Base-by-base conservation (phyloP, 192 early-diverging fungal genomes). In the Pilobolus umbonatus region DNA sequence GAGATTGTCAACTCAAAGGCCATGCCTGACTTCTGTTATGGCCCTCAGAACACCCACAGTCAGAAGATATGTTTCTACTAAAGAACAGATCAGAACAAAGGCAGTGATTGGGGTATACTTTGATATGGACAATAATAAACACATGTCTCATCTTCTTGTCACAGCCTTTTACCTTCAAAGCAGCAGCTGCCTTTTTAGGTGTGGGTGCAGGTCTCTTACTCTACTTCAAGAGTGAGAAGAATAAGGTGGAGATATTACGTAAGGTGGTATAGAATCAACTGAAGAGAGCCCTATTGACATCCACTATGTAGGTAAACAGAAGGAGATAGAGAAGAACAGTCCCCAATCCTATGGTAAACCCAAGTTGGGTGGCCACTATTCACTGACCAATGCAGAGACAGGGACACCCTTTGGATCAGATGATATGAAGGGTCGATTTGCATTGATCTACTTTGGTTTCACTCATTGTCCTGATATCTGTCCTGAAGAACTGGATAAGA, bases 381-480 rank as follows among this genome's bases (percentile, higher is more conserved):
- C 80, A 31, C 76, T 98, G 54, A 87, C 87, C 2, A 85, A 97
- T 63, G 57, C 49, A 17, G 86, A 89, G 36, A 69, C 88, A 44
- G 90, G 90, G 19, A 72, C 75, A 31, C 71, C 76, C 5, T 81
- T 87, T 4, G 90, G 90, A 7, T 83, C 93, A 61, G 72, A 84
- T 56, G 84, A 90, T 57, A 91, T 91, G 62, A 77, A 76, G 30
- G 96, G 92, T 28, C 87, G 85, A 48, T 97, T 85, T 63, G 80
- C 85, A 71, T 73, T 98, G 53, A 72, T 97, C n/a, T 98, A 98
- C 74, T 98, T 98, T 83, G 96, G 96, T 4, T 98, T 96, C 77
- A 96, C 94, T 29, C 90, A 96, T 74, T 98, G 96, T 69, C 96
- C 96, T 1, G 96, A 98, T 77, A 93, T 98, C 46, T 98, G 96